Base-by-base conservation (phyloP, 805 yeast species). In the Ogataea wickerhamii region DNA sequence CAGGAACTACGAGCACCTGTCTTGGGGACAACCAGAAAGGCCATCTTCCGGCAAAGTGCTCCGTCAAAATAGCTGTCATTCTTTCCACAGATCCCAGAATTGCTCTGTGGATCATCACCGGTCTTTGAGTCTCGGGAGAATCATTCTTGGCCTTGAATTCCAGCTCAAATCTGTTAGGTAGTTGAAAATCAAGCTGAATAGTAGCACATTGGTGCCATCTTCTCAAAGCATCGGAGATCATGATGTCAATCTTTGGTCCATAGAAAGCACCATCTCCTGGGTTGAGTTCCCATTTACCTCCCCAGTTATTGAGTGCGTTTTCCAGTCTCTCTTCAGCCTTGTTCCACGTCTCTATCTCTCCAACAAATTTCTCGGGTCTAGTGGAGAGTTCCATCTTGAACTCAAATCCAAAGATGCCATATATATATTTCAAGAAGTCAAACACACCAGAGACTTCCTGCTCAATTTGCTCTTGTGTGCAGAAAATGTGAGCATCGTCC, bases 11-110 rank as follows among this genome's bases (percentile, higher is more conserved):
- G 55, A 91, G 73, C 41, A 91, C 77, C 71, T 93, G 99, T 72
- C 98, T 84, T 58, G 99, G 99, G n/a, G 98, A 89, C 61, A 93
- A 75, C 98, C 98, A 93, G 76, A 93, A 87, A 59, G 99, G 99
- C 99, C 99, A 93, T 65, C 88, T 93, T 58, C 99, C 99, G 61
- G 89, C 96, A 69, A 74, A 93, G 71, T 93, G 98, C 69, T 93
- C 99, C 43, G 95, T 89, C 66, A 93, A 79, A 55, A 93, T 91
- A 47, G 97, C 98, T 47, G 96, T 86, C 98, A 93, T 89, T 76
- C 99, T 86, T 75, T 93, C 99, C 44, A 93, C 94, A 32, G 96
- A 87, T 52, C 99, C 99, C 61, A 91, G 77, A 51, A 93, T 87
- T 51, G 99, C 99, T 70, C 99, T 86, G 73, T 93, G 99, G 60